Conservation (phyloP, 1,284 basidiomycete species). For the Phellopilus nigrolimitatus region DNA sequence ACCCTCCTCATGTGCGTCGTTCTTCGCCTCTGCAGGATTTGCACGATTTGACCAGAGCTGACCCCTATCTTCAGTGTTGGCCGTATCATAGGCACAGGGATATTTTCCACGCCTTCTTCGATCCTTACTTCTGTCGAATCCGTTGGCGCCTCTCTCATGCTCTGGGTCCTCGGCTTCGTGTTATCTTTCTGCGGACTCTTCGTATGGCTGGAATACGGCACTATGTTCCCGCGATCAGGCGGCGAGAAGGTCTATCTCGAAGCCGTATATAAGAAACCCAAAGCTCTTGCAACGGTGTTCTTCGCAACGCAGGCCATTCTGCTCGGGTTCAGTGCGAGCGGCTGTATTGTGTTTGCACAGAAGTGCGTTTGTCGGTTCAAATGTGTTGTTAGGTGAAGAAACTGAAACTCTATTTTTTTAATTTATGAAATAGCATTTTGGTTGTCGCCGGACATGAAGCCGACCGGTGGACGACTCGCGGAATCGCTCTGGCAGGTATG, state of each 20-base stretch:
- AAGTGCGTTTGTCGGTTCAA: constrained; percentile 28
- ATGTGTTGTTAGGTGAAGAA: not conserved
- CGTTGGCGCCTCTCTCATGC: constrained; percentile 48
- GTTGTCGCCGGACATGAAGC: constrained; percentile 38
- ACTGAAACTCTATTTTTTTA: not conserved
- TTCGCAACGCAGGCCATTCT: constrained; percentile 46
- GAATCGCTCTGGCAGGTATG: constrained; percentile 52
- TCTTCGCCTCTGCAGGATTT: not conserved
- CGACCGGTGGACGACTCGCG: constrained; percentile 46
- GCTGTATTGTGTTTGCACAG: constrained; percentile 49
- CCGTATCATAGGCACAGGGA: constrained; percentile 55
- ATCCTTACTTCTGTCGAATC: constrained; percentile 47
- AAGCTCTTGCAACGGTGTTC: constrained; percentile 42
- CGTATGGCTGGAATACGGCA: constrained; percentile 54
- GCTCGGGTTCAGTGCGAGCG: constrained; percentile 49
- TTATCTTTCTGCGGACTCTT: constrained; percentile 49
- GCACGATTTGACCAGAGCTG: not conserved
- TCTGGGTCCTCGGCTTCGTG: constrained; percentile 52
- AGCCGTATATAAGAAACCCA: constrained; percentile 42
- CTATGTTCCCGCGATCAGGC: constrained; percentile 49
- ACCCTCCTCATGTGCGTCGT: constrained; percentile 38
- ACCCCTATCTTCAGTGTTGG: constrained; percentile 36
- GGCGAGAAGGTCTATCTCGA: constrained; percentile 56
- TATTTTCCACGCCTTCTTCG: constrained; percentile 59
- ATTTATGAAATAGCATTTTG: constrained; percentile 38